Evolutionary conservation across 495 filamentous ascomycete species (phyloP).

Genomic region (Neurospora sp.): DNA sequence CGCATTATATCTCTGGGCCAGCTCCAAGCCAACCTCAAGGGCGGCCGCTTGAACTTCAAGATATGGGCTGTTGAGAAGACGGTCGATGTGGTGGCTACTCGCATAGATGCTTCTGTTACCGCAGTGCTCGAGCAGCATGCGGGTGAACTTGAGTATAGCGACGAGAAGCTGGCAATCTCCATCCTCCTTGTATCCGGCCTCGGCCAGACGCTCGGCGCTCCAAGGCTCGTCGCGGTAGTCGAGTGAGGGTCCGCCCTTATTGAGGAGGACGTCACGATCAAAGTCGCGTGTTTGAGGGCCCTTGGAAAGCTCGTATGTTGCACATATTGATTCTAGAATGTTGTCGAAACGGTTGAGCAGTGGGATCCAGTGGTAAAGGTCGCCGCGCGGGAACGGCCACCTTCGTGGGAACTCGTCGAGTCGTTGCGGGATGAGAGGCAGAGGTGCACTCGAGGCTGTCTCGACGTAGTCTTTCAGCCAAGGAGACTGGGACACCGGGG

Average conservation of each 20-base stretch:
- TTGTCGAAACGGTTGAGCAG: slow-evolving; percentile 89
- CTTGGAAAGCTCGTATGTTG: slow-evolving; percentile 68
- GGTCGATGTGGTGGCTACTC: slow-evolving; percentile 77
- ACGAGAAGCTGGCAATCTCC: slow-evolving; percentile 75
- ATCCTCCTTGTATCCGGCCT: slow-evolving; percentile 54
- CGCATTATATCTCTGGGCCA: slow-evolving; percentile 88
- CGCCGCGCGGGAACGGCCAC: slow-evolving; percentile 96
- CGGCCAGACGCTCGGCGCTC: slow-evolving; percentile 38
- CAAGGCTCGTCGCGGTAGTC: slow-evolving; percentile 29
- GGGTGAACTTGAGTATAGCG: slow-evolving; percentile 71
- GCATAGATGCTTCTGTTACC: slow-evolving; percentile 94
- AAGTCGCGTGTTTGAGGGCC: slow-evolving; percentile 76
- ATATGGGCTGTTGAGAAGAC: slow-evolving; percentile 78
- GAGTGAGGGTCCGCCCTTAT: slow-evolving; percentile 33
- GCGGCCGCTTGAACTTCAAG: slow-evolving; percentile 62
- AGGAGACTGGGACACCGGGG: slow-evolving; percentile 52
- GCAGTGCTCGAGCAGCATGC: slow-evolving; percentile 82
- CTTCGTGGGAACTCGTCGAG: slow-evolving; percentile 70
- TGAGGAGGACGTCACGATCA: slow-evolving; percentile 48
- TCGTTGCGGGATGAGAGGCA: slow-evolving; percentile 65
- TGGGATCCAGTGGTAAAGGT: slow-evolving; percentile 97
- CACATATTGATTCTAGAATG: slow-evolving; percentile 69
- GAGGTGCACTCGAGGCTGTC: slow-evolving; percentile 52
- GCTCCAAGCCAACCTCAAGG: slow-evolving; percentile 65
- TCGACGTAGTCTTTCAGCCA: slow-evolving; percentile 72